phyloP scores from a whole-genome alignment of 176 grass and related monocot species.

The Ananas comosus region DNA sequence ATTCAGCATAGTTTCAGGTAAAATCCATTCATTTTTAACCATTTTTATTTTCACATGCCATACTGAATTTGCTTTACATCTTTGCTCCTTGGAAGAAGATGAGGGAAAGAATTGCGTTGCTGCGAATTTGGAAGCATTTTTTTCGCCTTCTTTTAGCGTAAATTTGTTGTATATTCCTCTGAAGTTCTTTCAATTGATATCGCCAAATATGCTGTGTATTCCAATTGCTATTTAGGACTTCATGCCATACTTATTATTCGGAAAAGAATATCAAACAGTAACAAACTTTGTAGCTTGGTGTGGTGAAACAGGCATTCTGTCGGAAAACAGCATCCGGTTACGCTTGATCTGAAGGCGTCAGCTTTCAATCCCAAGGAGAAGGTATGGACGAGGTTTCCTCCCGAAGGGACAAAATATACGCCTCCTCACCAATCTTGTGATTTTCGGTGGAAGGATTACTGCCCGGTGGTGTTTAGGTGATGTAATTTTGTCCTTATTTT shows the following conservation, averaged over 20 bases:
- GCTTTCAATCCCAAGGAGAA: slow-evolving; percentile 90
- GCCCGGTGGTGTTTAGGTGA: slow-evolving; percentile 90
- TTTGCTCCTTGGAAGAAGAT: no score
- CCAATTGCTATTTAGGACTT: neutral
- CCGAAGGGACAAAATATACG: slow-evolving; percentile 80
- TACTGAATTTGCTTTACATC: no score
- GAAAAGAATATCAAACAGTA: neutral
- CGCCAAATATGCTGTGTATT: no score
- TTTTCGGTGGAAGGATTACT: slow-evolving; percentile 99
- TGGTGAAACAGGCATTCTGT: slow-evolving; percentile 64
- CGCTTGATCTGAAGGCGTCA: slow-evolving; percentile 71
- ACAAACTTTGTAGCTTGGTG: neutral
- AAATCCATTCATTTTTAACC: no score
- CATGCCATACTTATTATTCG: neutral
- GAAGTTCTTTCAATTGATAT: no score
- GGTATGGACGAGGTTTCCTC: slow-evolving; percentile 97
- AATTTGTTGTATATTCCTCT: no score
- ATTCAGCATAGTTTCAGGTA: no score
- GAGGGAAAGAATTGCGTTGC: no score
- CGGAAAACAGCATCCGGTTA: slow-evolving; percentile 59
- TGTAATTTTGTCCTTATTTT: neutral
- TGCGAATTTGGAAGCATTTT: no score
- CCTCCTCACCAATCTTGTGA: slow-evolving; percentile 89
- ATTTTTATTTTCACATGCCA: no score
- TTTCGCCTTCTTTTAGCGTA: no score